Base-by-base conservation (phyloP, 495 filamentous ascomycete genomes). In the Trichocladium uniseriatum region DNA sequence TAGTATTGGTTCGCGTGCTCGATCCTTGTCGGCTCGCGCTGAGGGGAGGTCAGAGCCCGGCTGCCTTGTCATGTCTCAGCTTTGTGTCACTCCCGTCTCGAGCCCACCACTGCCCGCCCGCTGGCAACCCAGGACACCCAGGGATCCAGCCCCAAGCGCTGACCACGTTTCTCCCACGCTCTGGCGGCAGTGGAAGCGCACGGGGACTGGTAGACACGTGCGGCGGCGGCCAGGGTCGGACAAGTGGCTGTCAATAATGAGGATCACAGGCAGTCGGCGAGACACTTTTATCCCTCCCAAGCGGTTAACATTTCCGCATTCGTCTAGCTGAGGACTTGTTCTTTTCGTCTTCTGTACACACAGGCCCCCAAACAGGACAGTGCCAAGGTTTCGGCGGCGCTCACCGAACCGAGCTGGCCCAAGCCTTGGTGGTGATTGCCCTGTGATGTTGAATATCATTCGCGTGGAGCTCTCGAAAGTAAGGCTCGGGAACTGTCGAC, bases 121-220 rank as follows among this genome's bases (percentile, higher is more conserved):
- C n/a, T n/a, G n/a, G n/a, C n/a, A n/a, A n/a, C n/a, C n/a, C n/a
- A n/a, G n/a, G n/a, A n/a, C n/a, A n/a, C n/a, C n/a, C n/a, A 38
- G 37, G 39, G 11, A 43, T 13, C 37, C 21, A 35, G 36, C 43
- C 47, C 32, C 41, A 37, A 46, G 52, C 49, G 34, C 48, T 45
- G 39, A 28, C 51, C 56, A 55, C 49, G 52, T 55, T 53, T 52
- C 39, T 53, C 9, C 40, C 49, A 52, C 29, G 35, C 22, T 14
- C 42, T 32, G 28, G 19, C n/a, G 24, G 36, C 16, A 41, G 18
- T 29, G 19, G 7, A 31, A n/a, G 38, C 38, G 34, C 40, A 49
- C 50, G 52, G 49, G 38, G 22, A 15, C 27, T 29, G 28, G n/a
- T 42, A 28, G 38, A 52, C 56, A 59, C 56, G 56, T 59, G 56